Base-by-base conservation (phyloP, 345 rosid genomes). In the Camelina laxa region DNA sequence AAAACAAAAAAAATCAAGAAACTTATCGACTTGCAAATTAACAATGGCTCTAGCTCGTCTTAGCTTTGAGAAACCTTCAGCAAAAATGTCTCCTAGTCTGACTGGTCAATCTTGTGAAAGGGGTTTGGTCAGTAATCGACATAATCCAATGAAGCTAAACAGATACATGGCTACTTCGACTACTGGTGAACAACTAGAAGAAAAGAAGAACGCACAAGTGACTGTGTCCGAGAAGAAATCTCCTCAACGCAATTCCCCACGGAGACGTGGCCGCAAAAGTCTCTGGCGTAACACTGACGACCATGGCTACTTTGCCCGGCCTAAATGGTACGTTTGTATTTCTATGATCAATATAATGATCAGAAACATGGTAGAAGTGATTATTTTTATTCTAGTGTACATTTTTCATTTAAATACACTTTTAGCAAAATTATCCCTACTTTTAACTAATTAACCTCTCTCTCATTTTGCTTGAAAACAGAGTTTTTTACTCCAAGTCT, bases 31-130 rank as follows among this genome's bases (percentile, higher is more conserved):
- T 38, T 36, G 11, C 6, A 47, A 45, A 27, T 27, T 27, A 27
- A 68, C 6, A 42, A 92, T 89, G 97, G 88, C 91, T 49, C 39
- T 84, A 70, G 87, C 89, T 67, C 88, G 93, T 67, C 31, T n/a
- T 89, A 72, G 89, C 84, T 44, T 69, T 86, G 79, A 87, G 85
- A 79, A 85, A 80, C 65, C 55, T 88, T 76, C 77, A 79, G 31
- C 86, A 70, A 51, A 84, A 76, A 80, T 73, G 55, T 51, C 80
- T 14, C 50, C 88, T 16, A 20, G 82, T 9, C 12, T 84, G 31
- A 50, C 65, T 10, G 19, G 48, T 35, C 73, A 1, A 20, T 16
- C 48, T 36, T 24, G 72, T 33, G 75, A 74, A 50, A 78, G 57
- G 15, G 38, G 72, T 49, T 16, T 67, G 15, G 72, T 48, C 47